phyloP scores from a whole-genome alignment of 2,329 filamentous ascomycete species.

The Chlorencoelia australis region DNA sequence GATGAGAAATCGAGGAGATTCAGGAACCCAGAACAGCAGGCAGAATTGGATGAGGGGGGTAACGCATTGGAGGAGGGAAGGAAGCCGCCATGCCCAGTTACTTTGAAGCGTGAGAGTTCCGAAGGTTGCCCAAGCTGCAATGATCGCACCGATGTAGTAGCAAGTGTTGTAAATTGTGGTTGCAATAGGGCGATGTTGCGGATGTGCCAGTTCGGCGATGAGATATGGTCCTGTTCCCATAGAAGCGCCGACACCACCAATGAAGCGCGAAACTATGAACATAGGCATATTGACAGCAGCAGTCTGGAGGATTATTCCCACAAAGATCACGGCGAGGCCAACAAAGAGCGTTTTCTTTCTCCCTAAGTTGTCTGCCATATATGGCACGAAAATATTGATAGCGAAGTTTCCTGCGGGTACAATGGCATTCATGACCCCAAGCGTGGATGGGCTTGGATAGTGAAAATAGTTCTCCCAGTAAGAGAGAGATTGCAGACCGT shows the following conservation, averaged over 20 bases:
- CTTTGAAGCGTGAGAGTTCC: constrained; percentile 33
- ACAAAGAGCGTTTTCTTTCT: constrained; percentile 36
- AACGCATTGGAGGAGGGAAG: constrained; percentile 31
- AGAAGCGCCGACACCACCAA: constrained; percentile 59
- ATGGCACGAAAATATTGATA: constrained; percentile 38
- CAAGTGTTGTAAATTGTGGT: constrained; percentile 46
- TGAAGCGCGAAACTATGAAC: constrained; percentile 55
- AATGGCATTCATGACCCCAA: constrained; percentile 36
- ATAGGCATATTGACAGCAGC: constrained; percentile 40
- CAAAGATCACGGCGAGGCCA: constrained; percentile 35
- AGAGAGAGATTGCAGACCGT: constrained; percentile 34
- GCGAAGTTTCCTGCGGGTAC: constrained; percentile 38
- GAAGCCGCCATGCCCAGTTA: constrained; percentile 33
- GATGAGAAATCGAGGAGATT: constrained; percentile 47
- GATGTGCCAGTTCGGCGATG: constrained; percentile 44
- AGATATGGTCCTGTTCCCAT: constrained; percentile 20
- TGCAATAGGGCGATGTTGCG: constrained; percentile 41
- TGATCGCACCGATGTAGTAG: constrained; percentile 29
- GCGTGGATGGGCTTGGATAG: constrained; percentile 23
- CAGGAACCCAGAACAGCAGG: constrained; percentile 29
- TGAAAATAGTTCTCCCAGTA: constrained; percentile 33
- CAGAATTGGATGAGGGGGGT: constrained; percentile 18
- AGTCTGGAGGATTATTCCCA: constrained; percentile 48
- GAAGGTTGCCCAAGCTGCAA: constrained; percentile 31
- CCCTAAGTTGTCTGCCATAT: constrained; percentile 37